Evolutionary conservation across 2,329 filamentous ascomycete genomes (phyloP).

Genomic region (Colletotrichum trifolii): DNA sequence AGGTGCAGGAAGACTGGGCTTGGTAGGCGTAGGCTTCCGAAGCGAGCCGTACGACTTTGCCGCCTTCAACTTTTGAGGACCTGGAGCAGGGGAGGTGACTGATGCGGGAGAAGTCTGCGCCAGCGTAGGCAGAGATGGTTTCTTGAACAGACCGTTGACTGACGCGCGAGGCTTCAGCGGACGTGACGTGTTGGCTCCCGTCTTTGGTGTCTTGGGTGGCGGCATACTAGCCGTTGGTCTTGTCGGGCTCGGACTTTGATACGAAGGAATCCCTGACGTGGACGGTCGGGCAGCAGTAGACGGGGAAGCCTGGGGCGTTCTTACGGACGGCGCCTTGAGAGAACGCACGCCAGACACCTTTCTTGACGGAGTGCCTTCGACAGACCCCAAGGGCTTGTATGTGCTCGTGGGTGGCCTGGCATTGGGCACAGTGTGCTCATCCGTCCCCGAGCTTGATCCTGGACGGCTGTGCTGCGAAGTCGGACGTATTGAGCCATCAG

Average conservation of each 20-base stretch:
- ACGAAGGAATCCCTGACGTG: constrained; percentile 45
- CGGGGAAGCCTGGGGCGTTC: constrained; percentile 39
- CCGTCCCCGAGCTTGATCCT: constrained; percentile 64
- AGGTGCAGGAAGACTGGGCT: constrained; percentile 10
- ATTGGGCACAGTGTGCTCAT: constrained; percentile 51
- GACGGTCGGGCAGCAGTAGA: constrained; percentile 41
- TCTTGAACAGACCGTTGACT: constrained; percentile 64
- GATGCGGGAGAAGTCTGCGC: constrained; percentile 20
- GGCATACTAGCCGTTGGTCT: constrained; percentile 44
- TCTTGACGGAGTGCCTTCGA: constrained; percentile 56
- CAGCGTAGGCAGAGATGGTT: constrained; percentile 61
- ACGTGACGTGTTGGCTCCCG: constrained; percentile 60
- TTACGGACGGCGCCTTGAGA: constrained; percentile 48
- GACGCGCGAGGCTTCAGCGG: constrained; percentile 64
- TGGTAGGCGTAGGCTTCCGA: constrained; percentile 19
- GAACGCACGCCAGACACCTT: constrained; percentile 47
- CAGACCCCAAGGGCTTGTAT: constrained; percentile 55
- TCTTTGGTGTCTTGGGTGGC: constrained; percentile 51
- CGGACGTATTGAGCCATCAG: constrained; percentile 65
- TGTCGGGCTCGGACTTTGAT: constrained; percentile 52
- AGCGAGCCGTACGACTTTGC: constrained; percentile 32
- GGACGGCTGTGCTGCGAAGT: constrained; percentile 64
- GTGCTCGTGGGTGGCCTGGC: constrained; percentile 57
- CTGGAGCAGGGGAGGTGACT: constrained; percentile 6
- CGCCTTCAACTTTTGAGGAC: constrained; percentile 13